Evolutionary conservation across 371 early-diverging fungal genomes (phyloP), one percentile per base, ranked within the genome.

Genomic region (Mortierella sp.): DNA sequence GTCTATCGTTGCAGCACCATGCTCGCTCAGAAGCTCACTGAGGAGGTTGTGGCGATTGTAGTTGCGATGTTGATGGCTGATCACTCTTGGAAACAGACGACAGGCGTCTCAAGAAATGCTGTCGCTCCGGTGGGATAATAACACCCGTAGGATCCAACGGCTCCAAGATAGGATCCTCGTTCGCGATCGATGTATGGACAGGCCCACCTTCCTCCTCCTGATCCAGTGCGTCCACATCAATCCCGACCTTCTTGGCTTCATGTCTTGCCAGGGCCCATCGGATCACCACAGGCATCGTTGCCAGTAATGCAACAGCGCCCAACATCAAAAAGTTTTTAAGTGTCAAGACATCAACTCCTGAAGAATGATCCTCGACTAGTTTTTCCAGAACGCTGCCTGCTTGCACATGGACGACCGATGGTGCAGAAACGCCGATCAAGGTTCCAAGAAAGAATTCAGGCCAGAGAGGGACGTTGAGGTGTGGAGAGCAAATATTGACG

Each of bases 401-500:
- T 74, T 93, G 93, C 6, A 92, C 91, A 78, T 94, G 94, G n/a
- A 94, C 92, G 72, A 94, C 93, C 0, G 92, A 92, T 3, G 92
- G 90, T 19, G 91, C 90, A 10, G 92, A 89, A 3, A 92, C 92
- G 34, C 93, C 93, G 52, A 89, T 84, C 74, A 89, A 57, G 2
- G 87, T 87, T 1, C 82, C 80, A 21, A 87, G 38, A 54, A 82
- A 84, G 57, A 84, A 93, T 89, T 57, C 93, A 87, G 73, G 92
- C 93, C 92, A 90, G 88, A 80, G 91, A 88, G 83, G 92, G 16
- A 94, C 92, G 71, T 86, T 81, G n/a, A 94, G 81, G 76, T 94
- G 94, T 38, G 94, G 92, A 0, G 93, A 91, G 19, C 93, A 92
- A 54, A 94, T 82, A 80, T 94, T 94, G 73, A 91, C 90, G 38